Conservation (phyloP, 768 basidiomycete genomes). For the Xerocomellus dryophilus region DNA sequence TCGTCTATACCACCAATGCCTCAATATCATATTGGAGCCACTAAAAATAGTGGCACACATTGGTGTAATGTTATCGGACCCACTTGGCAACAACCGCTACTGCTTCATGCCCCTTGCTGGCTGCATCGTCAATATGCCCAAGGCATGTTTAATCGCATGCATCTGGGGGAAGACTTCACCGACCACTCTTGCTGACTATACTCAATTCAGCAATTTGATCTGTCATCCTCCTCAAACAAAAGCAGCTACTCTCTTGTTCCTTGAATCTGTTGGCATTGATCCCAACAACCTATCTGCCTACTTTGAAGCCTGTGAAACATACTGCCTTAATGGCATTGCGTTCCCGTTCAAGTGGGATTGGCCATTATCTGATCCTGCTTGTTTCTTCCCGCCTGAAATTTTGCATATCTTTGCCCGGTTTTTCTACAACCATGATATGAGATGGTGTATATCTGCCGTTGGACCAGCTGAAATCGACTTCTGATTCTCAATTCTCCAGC, state of each 20-base stretch:
- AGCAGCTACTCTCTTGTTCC: conserved; percentile 14
- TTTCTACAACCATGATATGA: conserved; percentile 39
- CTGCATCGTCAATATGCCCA: conserved; percentile 32
- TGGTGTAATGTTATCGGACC: conserved; percentile 25
- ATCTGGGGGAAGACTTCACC: conserved; percentile 31
- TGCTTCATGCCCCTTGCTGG: not conserved
- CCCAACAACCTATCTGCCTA: not conserved
- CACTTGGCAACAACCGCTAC: conserved; percentile 16
- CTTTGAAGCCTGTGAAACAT: not conserved
- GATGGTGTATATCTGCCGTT: conserved; percentile 38
- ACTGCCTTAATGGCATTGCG: conserved; percentile 6
- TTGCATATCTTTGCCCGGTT: conserved; percentile 39
- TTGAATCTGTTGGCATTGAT: not conserved
- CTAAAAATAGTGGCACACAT: conserved; percentile 15
- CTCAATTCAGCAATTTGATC: conserved; percentile 32
- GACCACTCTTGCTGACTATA: conserved; percentile 30
- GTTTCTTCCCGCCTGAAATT: conserved; percentile 36
- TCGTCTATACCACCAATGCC: conserved; percentile 18
- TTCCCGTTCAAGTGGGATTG: conserved; percentile 39
- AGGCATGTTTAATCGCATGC: conserved; percentile 30
- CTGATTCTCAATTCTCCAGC: not conserved
- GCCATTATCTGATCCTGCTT: conserved; percentile 31
- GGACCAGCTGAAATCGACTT: conserved; percentile 14
- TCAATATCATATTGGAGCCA: conserved; percentile 17
- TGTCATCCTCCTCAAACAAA: conserved; percentile 25